Percentiles rank a stretch among this genome's conserved stretches.
Evolutionary conservation across 768 basidiomycete genomes (phyloP).

Genomic region (Ephemerocybe angulata): DNA sequence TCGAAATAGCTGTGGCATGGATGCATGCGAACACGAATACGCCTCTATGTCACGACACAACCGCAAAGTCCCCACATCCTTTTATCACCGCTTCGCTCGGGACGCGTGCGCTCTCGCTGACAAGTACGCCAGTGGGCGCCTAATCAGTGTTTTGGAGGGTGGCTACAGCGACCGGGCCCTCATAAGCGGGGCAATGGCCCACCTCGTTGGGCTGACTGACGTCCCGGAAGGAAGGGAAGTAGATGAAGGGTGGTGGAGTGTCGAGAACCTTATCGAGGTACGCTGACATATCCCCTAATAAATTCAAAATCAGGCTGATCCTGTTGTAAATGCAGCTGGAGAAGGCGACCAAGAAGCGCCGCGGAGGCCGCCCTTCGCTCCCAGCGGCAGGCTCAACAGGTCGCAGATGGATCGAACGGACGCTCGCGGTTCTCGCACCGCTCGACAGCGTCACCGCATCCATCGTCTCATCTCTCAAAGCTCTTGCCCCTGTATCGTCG

Average conservation of each 20-base stretch:
- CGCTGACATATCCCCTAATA: slow-evolving; percentile 12
- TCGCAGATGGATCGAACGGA: slow-evolving; percentile 59
- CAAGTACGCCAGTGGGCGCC: slow-evolving; percentile 56
- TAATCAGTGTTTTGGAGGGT: slow-evolving; percentile 91
- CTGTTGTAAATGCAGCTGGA: slow-evolving; percentile 47
- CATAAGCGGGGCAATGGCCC: slow-evolving; percentile 78
- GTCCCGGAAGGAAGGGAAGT: slow-evolving; percentile 25
- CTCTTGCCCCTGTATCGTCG: slow-evolving; percentile 32
- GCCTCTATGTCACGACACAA: slow-evolving; percentile 88
- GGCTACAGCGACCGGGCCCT: slow-evolving; percentile 92
- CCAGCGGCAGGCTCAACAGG: slow-evolving; percentile 23
- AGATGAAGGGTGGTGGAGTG: slow-evolving; percentile 63
- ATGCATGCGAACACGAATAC: slow-evolving; percentile 91
- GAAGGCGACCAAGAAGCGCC: slow-evolving; percentile 57
- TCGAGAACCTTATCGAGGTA: slow-evolving; percentile 59
- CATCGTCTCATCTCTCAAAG: slow-evolving; percentile 7
- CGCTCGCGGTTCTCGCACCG: slow-evolving; percentile 44
- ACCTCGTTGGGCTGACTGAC: slow-evolving; percentile 64
- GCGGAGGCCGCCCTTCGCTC: slow-evolving; percentile 45
- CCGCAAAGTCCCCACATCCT: slow-evolving; percentile 82
- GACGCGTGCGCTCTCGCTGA: slow-evolving; percentile 69
- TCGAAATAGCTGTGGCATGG: slow-evolving; percentile 77
- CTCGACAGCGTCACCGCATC: slow-evolving; percentile 33
- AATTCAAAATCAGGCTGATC: not conserved
- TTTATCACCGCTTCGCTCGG: slow-evolving; percentile 78